Evolutionary conservation across 192 early-diverging fungal genomes (phyloP), one percentile per base, ranked within the genome.

Genomic region (Coemansia javaensis): DNA sequence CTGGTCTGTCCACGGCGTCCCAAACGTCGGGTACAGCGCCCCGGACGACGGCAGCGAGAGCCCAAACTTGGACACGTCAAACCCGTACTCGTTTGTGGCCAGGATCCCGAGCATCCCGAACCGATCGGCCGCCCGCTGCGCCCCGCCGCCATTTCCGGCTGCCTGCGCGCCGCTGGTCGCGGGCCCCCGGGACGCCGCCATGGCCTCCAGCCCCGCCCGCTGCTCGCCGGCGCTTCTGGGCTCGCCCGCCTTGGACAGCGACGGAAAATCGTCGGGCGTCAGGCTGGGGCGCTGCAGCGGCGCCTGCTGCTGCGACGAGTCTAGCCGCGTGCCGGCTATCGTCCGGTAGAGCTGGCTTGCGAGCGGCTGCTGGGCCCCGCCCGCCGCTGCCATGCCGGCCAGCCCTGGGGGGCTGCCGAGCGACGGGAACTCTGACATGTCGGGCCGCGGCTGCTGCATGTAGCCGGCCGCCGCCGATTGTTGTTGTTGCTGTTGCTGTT

Each of bases 21-120:
- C 84, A 64, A 97, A 92, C 25, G 89, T 88, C 36, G 91, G 78
- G 55, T 91, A 90, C 34, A 98, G 71, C 5, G 89, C 75, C 10
- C 87, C 86, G 35, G 81, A 71, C 28, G 86, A 83, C 41, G 83
- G 84, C 42, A 89, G 57, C 47, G 83, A 82, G 18, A 89, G 77
- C 11, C 87, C 91, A 32, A 98, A 79, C 18, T 86, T 85, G 16
- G 93, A 88, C 41, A 95, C 73, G 69, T 98, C 93, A 56, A 81
- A 81, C 1, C 93, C 96, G n/a, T 93, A 81, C 22, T 89, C 85
- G 50, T 94, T 77, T 67, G 87, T 87, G 24, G 82, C 84, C 45
- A 97, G 69, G 38, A 98, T 77, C n/a, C 93, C 93, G 32, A 90
- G 72, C 50, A 98, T 76, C 3, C 89, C 90, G 59, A 80, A 91